Conservation (phyloP, 371 early-diverging fungal genomes). For the Dipsacomyces acuminosporus region DNA sequence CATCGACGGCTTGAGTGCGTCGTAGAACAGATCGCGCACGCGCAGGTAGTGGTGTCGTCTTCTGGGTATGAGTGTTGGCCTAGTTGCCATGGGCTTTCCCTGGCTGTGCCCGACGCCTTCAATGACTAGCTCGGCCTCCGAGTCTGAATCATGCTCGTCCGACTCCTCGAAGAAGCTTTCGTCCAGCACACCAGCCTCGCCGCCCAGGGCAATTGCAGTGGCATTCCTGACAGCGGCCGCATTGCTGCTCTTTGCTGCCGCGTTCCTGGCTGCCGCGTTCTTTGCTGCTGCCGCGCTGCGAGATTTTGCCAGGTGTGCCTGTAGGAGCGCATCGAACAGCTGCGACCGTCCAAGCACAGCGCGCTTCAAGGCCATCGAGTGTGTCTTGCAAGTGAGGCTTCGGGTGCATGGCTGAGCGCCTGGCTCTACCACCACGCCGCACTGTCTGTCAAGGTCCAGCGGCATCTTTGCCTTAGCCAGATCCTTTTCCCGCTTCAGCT, state of each 20-base stretch:
- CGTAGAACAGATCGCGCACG: slow-evolving; percentile 60
- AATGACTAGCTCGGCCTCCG: slow-evolving; percentile 59
- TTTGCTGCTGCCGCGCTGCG: slow-evolving; percentile 41
- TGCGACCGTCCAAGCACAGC: slow-evolving; percentile 69
- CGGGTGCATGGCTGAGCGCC: slow-evolving; percentile 64
- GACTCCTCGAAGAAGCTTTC: slow-evolving; percentile 42
- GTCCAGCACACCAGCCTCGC: slow-evolving; percentile 23
- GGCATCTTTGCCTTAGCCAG: slow-evolving; percentile 38
- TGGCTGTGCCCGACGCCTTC: slow-evolving; percentile 52
- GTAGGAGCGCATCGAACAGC: slow-evolving; percentile 66
- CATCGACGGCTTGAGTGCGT: slow-evolving; percentile 56
- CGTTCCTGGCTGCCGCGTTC: slow-evolving; percentile 32
- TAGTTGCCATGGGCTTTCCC: slow-evolving; percentile 58
- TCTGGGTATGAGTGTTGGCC: slow-evolving; percentile 52
- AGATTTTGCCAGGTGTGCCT: slow-evolving; percentile 61
- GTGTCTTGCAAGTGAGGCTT: slow-evolving; percentile 79
- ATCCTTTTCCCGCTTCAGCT: slow-evolving; percentile 38
- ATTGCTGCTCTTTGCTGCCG: slow-evolving; percentile 23
- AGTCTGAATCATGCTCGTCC: slow-evolving; percentile 57
- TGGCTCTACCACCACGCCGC: slow-evolving; percentile 64
- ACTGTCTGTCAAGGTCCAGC: slow-evolving; percentile 76
- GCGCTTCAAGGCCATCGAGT: slow-evolving; percentile 78
- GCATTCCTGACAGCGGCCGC: slow-evolving; percentile 38
- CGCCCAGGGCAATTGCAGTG: slow-evolving; percentile 45
- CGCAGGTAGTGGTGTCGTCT: slow-evolving; percentile 59